Evolutionary conservation across 192 early-diverging fungal species (phyloP).

Genomic region (Phlyctochytrium bullatum): DNA sequence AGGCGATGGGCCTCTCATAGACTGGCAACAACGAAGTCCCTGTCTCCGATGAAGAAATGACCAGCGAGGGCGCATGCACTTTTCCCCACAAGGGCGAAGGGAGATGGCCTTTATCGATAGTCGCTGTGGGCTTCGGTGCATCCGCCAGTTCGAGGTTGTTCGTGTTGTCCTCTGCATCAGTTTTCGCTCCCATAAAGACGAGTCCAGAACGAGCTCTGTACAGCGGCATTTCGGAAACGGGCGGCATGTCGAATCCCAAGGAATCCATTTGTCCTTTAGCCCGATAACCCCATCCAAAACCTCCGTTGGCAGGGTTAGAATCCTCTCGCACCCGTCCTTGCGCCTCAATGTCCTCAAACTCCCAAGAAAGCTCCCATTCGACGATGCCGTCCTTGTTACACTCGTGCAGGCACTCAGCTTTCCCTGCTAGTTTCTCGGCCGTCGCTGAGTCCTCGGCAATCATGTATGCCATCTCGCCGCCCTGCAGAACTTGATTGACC

Average conservation of each 20-base stretch:
- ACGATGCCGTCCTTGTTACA: not conserved
- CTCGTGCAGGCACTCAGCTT: constrained; percentile 15
- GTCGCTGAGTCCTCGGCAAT: constrained; percentile 23
- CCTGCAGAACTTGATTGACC: constrained; percentile 48
- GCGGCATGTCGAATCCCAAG: not conserved
- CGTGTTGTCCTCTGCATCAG: not conserved
- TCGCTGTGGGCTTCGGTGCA: not conserved
- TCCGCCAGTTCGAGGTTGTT: not conserved
- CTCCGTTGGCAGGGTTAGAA: not conserved
- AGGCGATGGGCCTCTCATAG: not conserved
- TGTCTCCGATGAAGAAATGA: no score
- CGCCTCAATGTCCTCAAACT: constrained; percentile 5
- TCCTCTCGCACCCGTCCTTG: constrained; percentile 13
- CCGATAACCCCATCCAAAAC: no score
- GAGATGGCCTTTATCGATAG: not conserved
- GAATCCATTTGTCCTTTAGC: no score
- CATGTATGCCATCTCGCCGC: constrained; percentile 65
- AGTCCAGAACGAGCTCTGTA: not conserved
- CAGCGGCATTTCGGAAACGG: not conserved
- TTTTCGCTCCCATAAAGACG: not conserved
- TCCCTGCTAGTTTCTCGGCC: constrained; percentile 17
- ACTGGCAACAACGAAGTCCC: not conserved
- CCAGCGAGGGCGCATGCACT: not conserved
- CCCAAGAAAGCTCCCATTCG: not conserved
- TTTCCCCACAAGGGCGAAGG: no score